These are phyloP conservation scores for Acacia confusa DNA, from an alignment of 306 rosid species.

Conservation along the genomic window DNA sequence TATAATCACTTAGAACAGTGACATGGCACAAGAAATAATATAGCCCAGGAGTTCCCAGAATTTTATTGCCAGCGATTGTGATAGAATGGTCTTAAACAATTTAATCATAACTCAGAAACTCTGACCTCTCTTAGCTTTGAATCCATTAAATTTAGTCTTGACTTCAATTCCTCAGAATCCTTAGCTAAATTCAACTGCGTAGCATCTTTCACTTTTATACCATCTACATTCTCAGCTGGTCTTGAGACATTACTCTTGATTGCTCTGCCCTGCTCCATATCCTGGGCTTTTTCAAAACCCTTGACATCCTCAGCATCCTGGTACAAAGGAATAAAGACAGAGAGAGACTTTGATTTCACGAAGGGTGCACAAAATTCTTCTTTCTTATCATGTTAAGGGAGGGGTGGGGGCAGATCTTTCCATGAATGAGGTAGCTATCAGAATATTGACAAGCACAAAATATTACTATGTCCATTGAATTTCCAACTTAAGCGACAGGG, in stretches of 20 bases:
- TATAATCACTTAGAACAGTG: constrained; percentile 26
- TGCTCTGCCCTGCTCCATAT: constrained; percentile 42
- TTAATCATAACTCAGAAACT: constrained; percentile 29
- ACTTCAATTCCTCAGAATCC: constrained; percentile 62
- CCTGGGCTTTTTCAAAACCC: constrained; percentile 45
- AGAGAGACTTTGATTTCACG: constrained; percentile 8
- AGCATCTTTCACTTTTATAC: constrained; percentile 36
- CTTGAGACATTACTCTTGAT: constrained; percentile 32
- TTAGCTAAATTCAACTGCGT: constrained; percentile 39
- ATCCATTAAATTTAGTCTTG: constrained; percentile 55
- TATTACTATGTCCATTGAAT: neutral
- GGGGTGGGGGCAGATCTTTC: neutral
- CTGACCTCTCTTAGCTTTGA: constrained; percentile 83
- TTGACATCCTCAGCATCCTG: constrained; percentile 56
- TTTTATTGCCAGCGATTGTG: constrained; percentile 22
- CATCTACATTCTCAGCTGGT: constrained; percentile 42
- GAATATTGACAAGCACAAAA: constrained; percentile 1
- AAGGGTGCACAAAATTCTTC: constrained; percentile 21
- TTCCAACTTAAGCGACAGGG: neutral
- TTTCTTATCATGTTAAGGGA: neutral
- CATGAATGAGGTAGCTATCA: constrained; percentile 5
- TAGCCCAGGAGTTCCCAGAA: constrained; percentile 1
- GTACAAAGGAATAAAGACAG: constrained; percentile 22
- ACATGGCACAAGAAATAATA: constrained; percentile 6
- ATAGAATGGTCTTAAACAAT: constrained; percentile 9